Evolutionary conservation across 352 stramenopile species (phyloP).

Genomic region (Phytophthora constricta): DNA sequence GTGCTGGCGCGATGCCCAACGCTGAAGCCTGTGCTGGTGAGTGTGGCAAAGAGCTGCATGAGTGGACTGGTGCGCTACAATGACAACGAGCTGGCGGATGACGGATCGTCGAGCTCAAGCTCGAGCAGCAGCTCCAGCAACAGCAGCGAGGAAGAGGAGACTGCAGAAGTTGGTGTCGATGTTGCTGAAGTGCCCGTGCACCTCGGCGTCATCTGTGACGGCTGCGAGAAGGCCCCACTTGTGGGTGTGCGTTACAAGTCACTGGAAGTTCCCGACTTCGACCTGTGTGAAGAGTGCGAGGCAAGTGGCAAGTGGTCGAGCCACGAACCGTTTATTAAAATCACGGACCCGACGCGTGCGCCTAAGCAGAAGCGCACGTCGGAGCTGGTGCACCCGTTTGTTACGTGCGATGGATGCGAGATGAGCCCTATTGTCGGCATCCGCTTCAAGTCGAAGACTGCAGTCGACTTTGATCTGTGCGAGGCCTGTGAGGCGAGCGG

Average conservation of each 20-base stretch:
- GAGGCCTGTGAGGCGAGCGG: slow-evolving; percentile 56
- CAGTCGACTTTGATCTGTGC: slow-evolving; percentile 77
- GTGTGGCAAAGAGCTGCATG: slow-evolving; percentile 51
- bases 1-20: slow-evolving; percentile 47
- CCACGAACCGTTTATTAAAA: slow-evolving; percentile 82
- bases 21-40: slow-evolving; percentile 52
- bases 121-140: slow-evolving; percentile 28
- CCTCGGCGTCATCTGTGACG: slow-evolving; percentile 52
- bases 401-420: slow-evolving; percentile 67
- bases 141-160: slow-evolving; percentile 15
- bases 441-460: slow-evolving; percentile 71
- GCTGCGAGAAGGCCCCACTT: slow-evolving; percentile 62
- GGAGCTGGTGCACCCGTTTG: slow-evolving; percentile 51
- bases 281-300: slow-evolving; percentile 80
- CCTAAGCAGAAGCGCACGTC: slow-evolving; percentile 41
- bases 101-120: slow-evolving; percentile 37
- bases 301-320: slow-evolving; percentile 51
- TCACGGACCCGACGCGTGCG: slow-evolving; percentile 63
- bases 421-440: slow-evolving; percentile 66
- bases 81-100: slow-evolving; percentile 31
- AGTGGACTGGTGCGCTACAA: slow-evolving; percentile 44
- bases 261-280: slow-evolving; percentile 71
- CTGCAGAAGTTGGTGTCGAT: slow-evolving; percentile 16
- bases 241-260: slow-evolving; percentile 84
- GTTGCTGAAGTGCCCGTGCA: slow-evolving; percentile 38